Evolutionary conservation across 345 rosid species (phyloP), one percentile per base, ranked within the genome.

Genomic region (Boechera stricta): DNA sequence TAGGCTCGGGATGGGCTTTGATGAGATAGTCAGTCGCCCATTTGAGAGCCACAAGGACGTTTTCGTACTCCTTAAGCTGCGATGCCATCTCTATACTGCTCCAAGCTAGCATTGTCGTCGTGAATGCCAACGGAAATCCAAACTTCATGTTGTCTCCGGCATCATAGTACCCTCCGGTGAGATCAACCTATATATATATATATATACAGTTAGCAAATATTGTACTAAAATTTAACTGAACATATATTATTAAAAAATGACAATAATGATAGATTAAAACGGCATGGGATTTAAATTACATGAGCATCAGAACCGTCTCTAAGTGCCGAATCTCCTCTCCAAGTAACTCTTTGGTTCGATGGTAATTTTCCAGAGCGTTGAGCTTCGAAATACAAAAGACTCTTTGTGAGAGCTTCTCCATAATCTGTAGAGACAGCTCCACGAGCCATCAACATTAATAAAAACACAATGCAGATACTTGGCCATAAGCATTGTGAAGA

Each of bases 301-400:
- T 79, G 48, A 12, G 32, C 63, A 67, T 84, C 87, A 29, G 79
- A 73, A 67, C 95, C 90, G 56, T 91, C 97, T 56, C 83, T 61
- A 4, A 88, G 85, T 10, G 84, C 93, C 47, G 95, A 91, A 76
- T 90, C 76, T 15, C 84, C 82, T 56, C 95, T 87, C 97, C 97
- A 90, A 1, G 18, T 33, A 47, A 90, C 88, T 67, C 89, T 85
- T 58, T 90, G 93, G 74, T 80, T 36, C 6, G 77, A 28, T 28
- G 97, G 97, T 73, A 88, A 80, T 57, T 81, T 77, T 6, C 97
- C 97, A 8, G 93, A 88, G n/a, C 97, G 84, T 81, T 90, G 95
- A 81, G 90, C 94, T 80, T 91, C 93, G 42, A 83, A 91, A 74
- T 83, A 91, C 77, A 90, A 78, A 77, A 87, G 73, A 52, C 85